phyloP scores from a whole-genome alignment of 345 rosid species.

The Combretum micranthum region DNA sequence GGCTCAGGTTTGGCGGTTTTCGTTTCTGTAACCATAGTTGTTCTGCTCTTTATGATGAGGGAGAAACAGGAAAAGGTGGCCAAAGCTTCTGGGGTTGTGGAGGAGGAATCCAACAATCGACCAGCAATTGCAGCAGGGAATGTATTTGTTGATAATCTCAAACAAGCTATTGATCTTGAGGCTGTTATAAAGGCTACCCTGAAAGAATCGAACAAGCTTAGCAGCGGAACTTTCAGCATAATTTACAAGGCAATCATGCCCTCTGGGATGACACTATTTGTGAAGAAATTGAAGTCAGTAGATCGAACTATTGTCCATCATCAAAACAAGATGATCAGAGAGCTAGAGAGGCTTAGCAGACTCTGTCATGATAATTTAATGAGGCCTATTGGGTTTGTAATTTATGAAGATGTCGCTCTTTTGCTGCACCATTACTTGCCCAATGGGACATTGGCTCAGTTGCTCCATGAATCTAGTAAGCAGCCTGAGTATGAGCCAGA shows the following conservation, averaged over 20 bases:
- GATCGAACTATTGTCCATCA: conserved; percentile 80
- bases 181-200: conserved; percentile 74
- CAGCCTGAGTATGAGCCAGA: conserved; percentile 60
- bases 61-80: conserved; percentile 88
- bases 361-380: conserved; percentile 86
- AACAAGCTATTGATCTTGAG: conserved; percentile 85
- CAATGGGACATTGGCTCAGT: conserved; percentile 74
- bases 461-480: conserved; percentile 71
- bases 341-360: conserved; percentile 91
- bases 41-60: conserved; percentile 87
- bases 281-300: conserved; percentile 79
- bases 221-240: conserved; percentile 80
- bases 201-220: conserved; percentile 79
- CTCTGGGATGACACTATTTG: conserved; percentile 75
- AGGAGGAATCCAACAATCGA: conserved; percentile 33
- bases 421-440: conserved; percentile 75
- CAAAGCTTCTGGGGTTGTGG: conserved; percentile 39
- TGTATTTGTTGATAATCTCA: conserved; percentile 77
- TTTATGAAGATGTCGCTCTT: conserved; percentile 91
- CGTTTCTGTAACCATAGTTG: conserved; percentile 71
- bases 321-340: conserved; percentile 90
- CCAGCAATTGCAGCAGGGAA: conserved; percentile 71
- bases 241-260: conserved; percentile 93
- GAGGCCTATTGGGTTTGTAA: conserved; percentile 75
- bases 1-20: conserved; percentile 93